These are phyloP conservation scores for Quercus lobata DNA, from an alignment of 331 rosid genomes.

Conservation along the genomic window DNA sequence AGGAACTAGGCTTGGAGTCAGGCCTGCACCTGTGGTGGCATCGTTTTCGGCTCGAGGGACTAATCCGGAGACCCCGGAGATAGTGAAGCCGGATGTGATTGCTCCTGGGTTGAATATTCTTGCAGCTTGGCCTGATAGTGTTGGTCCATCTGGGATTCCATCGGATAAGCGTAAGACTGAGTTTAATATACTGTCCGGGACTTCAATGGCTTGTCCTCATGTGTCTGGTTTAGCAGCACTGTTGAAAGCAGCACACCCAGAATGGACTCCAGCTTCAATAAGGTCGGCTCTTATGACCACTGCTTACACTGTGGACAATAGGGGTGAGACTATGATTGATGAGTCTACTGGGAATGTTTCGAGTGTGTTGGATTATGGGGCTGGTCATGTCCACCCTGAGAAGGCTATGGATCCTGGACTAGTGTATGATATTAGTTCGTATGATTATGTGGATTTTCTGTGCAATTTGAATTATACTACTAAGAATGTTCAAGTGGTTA, in stretches of 20 bases:
- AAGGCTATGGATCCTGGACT: conserved; percentile 91
- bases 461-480: conserved; percentile 85
- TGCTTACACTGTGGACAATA: conserved; percentile 75
- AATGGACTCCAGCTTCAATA: conserved; percentile 91
- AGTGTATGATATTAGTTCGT: conserved; percentile 53
- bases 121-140: conserved; percentile 94
- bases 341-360: conserved; percentile 89
- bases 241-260: conserved; percentile 91
- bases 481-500: conserved; percentile 56
- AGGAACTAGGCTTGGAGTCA: conserved; percentile 73
- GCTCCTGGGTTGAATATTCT: conserved; percentile 94
- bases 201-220: conserved; percentile 99
- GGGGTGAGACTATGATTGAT: conserved; percentile 65
- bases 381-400: conserved; percentile 91
- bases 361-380: conserved; percentile 66
- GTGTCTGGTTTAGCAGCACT: conserved; percentile 91
- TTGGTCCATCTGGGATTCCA: conserved; percentile 80
- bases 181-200: conserved; percentile 87
- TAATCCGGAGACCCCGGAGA: conserved; percentile 84
- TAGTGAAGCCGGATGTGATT: conserved; percentile 83
- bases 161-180: conserved; percentile 69
- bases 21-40: conserved; percentile 95
- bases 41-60: conserved; percentile 97
- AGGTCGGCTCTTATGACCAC: conserved; percentile 92
- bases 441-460: conserved; percentile 81